A percentile compares a stretch with the other conserved stretches of the same genome.
phyloP scores from a whole-genome alignment of 225 moss, liverwort and hornwort genomes.

The Polytrichum formosum region DNA sequence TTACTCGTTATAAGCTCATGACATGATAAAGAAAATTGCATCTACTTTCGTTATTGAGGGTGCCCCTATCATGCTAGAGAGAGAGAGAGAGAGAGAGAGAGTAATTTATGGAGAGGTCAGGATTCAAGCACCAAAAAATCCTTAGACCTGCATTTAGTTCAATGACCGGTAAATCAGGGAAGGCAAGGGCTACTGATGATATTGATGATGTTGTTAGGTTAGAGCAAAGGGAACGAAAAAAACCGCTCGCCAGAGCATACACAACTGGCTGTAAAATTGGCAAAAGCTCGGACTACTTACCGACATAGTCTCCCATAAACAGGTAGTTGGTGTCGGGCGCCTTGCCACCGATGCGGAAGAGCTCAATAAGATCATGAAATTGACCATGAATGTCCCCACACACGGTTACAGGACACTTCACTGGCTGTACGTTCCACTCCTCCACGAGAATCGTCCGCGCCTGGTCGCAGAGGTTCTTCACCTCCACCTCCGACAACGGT shows the following conservation, averaged over 20 bases:
- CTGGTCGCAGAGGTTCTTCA: conserved; percentile 75
- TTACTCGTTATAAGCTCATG: too few species aligned
- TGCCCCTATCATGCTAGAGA: too few species aligned
- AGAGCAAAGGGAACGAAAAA: not conserved
- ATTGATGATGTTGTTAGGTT: not conserved
- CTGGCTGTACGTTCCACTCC: conserved; percentile 76
- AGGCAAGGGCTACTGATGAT: not conserved
- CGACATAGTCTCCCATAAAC: conserved; percentile 74
- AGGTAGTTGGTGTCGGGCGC: conserved; percentile 70
- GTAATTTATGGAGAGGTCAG: too few species aligned
- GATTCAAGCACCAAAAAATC: too few species aligned
- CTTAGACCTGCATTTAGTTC: too few species aligned
- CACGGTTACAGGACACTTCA: conserved; percentile 68
- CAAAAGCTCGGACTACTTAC: conserved; percentile 10
- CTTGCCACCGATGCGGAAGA: conserved; percentile 75
- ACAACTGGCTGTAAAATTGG: too few species aligned
- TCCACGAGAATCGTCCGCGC: conserved; percentile 65
- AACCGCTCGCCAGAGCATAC: not conserved
- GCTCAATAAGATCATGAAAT: conserved; percentile 73
- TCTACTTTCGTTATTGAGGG: too few species aligned
- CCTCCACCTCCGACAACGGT: conserved; percentile 63
- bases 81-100: too few species aligned
- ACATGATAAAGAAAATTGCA: too few species aligned
- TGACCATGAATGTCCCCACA: conserved; percentile 74
- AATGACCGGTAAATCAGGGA: not conserved